Evolutionary conservation across 129 eudicot genomes (phyloP), one percentile per base, ranked within the genome.

Genomic region (Heracleum sosnowskyi): DNA sequence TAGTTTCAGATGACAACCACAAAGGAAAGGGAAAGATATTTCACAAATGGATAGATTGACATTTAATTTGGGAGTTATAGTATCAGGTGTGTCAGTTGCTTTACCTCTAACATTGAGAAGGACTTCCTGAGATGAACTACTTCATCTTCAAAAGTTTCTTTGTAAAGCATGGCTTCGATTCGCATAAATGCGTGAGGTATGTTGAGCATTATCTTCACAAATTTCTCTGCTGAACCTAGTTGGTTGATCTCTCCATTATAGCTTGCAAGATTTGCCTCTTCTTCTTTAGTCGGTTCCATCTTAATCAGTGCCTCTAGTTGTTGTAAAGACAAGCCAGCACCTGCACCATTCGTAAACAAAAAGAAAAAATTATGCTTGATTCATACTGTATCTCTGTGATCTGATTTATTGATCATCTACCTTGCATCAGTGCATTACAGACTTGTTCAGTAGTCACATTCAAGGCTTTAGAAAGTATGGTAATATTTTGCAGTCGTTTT

Each of bases 281-380:
- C 97, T 62, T 95, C 99, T 75, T 88, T 87, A 22, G 98, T 95
- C 11, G 97, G 97, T 63, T 86, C 96, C 96, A 92, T 95, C 88
- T 90, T 92, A 60, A 82, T 84, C 34, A 95, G 83, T 57, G 97
- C 96, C 85, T 95, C 96, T 77, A 95, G 86, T 31, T 95, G 96
- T 84, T 90, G 97, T 80, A 92, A 64, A 72, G 86, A 78, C 84
- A 95, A 82, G 31, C 99, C 99, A 47, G 83, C 85, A 75, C 99
- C 99, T 95, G 81, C 77, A 92, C 36, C 33, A 34, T 29, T 44
- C 35, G n/a, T 69, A 44, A 44, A 9, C 76, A 24, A 18, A 41
- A 71, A 42, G 40, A 69, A 0, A 68, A 4, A 9, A 0, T 22
- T 70, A 71, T 31, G 46, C 49, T 10, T 22, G 7, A 0, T 71